A percentile compares a stretch with the other conserved stretches of the same genome.
phyloP scores from a whole-genome alignment of 306 rosid genomes.

The Cucurbita moschata region DNA sequence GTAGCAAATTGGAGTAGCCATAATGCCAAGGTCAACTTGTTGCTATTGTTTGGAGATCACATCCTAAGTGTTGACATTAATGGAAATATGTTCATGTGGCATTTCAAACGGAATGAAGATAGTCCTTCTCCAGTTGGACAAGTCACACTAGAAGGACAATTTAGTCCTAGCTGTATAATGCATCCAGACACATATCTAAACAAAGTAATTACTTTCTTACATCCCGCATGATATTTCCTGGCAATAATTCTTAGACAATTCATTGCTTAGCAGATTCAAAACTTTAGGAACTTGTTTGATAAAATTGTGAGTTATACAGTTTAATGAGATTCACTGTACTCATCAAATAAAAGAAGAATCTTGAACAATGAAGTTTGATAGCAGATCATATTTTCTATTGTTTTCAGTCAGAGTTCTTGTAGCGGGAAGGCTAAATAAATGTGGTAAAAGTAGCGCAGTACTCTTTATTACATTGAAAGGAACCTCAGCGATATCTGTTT shows the following conservation, averaged over 20 bases:
- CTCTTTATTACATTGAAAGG: not conserved
- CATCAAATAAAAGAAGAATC: not conserved
- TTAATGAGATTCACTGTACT: not conserved
- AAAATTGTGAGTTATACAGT: not conserved
- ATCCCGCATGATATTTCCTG: not conserved
- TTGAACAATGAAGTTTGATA: not conserved
- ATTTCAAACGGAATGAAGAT: conserved; percentile 52
- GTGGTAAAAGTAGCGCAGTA: not conserved
- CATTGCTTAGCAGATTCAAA: not conserved
- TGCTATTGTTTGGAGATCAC: conserved; percentile 72
- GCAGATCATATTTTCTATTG: not conserved
- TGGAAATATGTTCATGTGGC: conserved; percentile 64
- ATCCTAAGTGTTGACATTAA: conserved; percentile 50
- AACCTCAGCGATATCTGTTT: conserved; percentile 8
- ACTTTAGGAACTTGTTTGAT: not conserved
- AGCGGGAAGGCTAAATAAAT: not conserved
- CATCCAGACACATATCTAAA: conserved; percentile 93
- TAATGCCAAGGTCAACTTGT: conserved; percentile 44
- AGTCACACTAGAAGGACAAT: conserved; percentile 30
- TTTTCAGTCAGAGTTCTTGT: not conserved
- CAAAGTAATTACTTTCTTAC: conserved; percentile 36
- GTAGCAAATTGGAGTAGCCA: conserved; percentile 72
- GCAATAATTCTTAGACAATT: not conserved
- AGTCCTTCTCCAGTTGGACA: conserved; percentile 44
- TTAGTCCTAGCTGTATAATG: conserved; percentile 54